Percentiles rank a stretch among this genome's conserved stretches.
phyloP scores from a whole-genome alignment of 2,329 filamentous ascomycete genomes.

The Aspergillus pseudoglaucus region DNA sequence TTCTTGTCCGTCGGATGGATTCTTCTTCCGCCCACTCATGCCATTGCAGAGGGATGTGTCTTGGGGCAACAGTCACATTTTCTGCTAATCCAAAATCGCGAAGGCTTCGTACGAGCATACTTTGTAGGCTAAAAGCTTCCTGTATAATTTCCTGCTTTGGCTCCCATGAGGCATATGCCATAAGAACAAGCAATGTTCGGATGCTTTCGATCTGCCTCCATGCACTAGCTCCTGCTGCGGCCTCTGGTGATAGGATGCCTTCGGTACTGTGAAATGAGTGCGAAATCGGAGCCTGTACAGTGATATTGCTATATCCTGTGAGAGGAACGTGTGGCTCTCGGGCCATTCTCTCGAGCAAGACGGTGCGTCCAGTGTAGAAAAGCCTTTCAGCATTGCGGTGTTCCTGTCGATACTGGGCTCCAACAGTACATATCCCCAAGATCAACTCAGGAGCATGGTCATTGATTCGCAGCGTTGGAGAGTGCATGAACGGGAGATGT shows the following conservation, averaged over 20 bases:
- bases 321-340: conserved; percentile 13
- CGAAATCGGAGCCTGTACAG: conserved; percentile 2
- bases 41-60: conserved; percentile 23
- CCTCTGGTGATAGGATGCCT: conserved; percentile 6
- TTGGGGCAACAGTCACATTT: conserved; percentile 14
- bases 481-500: conserved; percentile 58
- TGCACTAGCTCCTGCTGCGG: conserved; percentile 8
- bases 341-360: conserved; percentile 55
- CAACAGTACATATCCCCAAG: conserved; percentile 60
- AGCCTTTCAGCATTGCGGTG: conserved; percentile 24
- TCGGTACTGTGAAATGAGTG: conserved; percentile 12
- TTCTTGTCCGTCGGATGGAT: conserved; percentile 28
- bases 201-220: conserved; percentile 25
- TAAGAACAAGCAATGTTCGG: conserved; percentile 23
- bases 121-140: conserved; percentile 26
- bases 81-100: conserved; percentile 25
- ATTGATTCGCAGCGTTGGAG: conserved; percentile 58
- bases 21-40: conserved; percentile 32
- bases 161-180: conserved; percentile 30
- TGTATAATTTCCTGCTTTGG: conserved; percentile 21
- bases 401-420: conserved; percentile 47
- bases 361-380: conserved; percentile 54
- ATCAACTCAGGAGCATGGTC: conserved; percentile 63
- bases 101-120: conserved; percentile 23
- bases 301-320: conserved; percentile 8